Evolutionary conservation across 2,329 filamentous ascomycete species (phyloP).

Genomic region (Penicillium sp.): DNA sequence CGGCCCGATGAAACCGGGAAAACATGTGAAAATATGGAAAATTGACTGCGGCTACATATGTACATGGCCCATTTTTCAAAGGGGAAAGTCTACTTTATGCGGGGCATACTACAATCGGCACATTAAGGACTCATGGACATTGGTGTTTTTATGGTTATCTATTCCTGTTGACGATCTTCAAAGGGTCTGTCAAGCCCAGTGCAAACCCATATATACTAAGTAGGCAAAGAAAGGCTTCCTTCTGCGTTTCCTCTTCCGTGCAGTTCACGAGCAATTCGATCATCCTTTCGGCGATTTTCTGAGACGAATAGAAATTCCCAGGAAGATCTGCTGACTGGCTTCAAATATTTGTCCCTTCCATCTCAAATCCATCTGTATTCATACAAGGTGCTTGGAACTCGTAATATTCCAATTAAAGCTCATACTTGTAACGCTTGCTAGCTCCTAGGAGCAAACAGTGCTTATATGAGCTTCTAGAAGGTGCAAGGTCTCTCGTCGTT

Average conservation of each 20-base stretch:
- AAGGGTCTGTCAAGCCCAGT: no score
- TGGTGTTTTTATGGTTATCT: not conserved
- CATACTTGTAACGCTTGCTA: conserved; percentile 37
- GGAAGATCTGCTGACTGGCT: not conserved
- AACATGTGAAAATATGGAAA: not conserved
- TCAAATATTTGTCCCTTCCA: not conserved
- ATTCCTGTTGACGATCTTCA: conserved; percentile 22
- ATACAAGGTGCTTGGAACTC: not conserved
- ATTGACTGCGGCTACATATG: not conserved
- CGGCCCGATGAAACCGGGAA: not conserved
- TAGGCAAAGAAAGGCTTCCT: conserved; percentile 50
- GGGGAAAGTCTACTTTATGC: no score
- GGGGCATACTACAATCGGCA: not conserved
- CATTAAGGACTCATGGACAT: not conserved
- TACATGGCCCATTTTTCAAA: not conserved
- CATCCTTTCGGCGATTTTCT: conserved; percentile 16
- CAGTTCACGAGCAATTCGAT: conserved; percentile 32
- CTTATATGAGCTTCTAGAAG: conserved; percentile 29
- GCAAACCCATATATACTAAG: not conserved
- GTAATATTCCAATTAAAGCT: conserved; percentile 16
- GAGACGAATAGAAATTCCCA: conserved; percentile 1
- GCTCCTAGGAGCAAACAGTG: conserved; percentile 21
- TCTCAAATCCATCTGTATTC: not conserved
- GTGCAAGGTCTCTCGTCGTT: not conserved
- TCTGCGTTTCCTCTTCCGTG: conserved; percentile 34